A percentile compares a stretch with the other conserved stretches of the same genome.
phyloP scores from a whole-genome alignment of 1,139 yeast genomes.

The Sugiyamaella japonica region DNA sequence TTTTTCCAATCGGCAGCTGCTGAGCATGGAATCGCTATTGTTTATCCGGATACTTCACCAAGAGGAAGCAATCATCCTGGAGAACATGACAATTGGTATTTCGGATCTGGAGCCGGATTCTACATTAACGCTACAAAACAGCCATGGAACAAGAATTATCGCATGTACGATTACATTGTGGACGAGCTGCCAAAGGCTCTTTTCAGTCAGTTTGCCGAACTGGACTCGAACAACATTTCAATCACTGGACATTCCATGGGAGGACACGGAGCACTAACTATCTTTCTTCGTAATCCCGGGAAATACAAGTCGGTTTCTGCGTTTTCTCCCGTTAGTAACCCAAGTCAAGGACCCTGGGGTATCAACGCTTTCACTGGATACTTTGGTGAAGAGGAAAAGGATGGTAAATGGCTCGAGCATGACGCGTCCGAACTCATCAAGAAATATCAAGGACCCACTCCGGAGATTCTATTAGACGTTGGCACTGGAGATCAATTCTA shows the following conservation, averaged over 20 bases:
- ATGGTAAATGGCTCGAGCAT: conserved; percentile 62
- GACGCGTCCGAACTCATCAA: conserved; percentile 80
- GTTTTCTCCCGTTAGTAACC: conserved; percentile 87
- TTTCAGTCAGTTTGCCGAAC: conserved; percentile 46
- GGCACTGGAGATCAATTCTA: conserved; percentile 79
- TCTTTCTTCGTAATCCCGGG: conserved; percentile 73
- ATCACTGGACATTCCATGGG: conserved; percentile 98
- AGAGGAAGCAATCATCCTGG: conserved; percentile 84
- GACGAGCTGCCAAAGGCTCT: conserved; percentile 63
- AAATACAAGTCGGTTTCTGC: conserved; percentile 82
- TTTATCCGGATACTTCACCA: conserved; percentile 97
- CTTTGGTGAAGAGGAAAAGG: conserved; percentile 57
- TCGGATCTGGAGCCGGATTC: conserved; percentile 95
- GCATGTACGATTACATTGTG: conserved; percentile 83
- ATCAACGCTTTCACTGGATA: conserved; percentile 77
- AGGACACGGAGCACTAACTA: conserved; percentile 87
- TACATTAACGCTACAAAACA: conserved; percentile 78
- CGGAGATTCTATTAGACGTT: conserved; percentile 75
- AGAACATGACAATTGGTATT: conserved; percentile 82
- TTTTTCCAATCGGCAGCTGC: conserved; percentile 80
- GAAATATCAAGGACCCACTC: conserved; percentile 51
- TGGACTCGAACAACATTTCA: conserved; percentile 62
- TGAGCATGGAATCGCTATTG: conserved; percentile 79
- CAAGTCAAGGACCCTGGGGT: conserved; percentile 81
- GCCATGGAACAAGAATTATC: conserved; percentile 72